A percentile compares a stretch with the other conserved stretches of the same genome.
These are phyloP conservation scores for Solanum boliviense DNA, from an alignment of 257 asterid species.

Conservation along the genomic window DNA sequence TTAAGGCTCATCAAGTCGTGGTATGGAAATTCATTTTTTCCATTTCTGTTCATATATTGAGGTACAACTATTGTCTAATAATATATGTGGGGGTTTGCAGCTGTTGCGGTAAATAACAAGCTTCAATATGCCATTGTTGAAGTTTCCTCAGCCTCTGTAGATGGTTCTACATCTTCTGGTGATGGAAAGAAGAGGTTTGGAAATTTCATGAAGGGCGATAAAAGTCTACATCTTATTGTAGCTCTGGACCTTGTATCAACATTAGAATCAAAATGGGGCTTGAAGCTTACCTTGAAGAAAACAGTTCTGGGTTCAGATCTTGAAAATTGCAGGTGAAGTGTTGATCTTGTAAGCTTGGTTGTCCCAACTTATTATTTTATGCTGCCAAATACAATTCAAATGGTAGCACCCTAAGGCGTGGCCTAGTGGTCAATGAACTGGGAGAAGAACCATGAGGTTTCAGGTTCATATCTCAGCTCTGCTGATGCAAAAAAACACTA, in stretches of 20 bases:
- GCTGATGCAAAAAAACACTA: neutral
- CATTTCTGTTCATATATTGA: neutral
- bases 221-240: conserved; percentile 48
- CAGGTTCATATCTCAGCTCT: neutral
- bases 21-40: neutral
- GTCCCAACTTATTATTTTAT: neutral
- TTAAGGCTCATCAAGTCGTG: neutral
- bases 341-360: neutral
- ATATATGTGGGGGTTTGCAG: conserved; percentile 23
- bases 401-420: neutral
- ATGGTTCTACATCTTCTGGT: conserved; percentile 26
- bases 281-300: conserved; percentile 61
- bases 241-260: conserved; percentile 78
- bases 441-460: neutral
- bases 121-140: conserved; percentile 88
- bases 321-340: conserved; percentile 68
- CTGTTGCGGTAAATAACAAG: conserved; percentile 87
- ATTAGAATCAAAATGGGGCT: conserved; percentile 84
- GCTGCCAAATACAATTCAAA: neutral
- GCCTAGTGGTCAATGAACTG: neutral
- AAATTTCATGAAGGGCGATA: conserved; percentile 42
- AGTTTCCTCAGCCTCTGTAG: conserved; percentile 41
- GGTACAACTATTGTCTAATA: neutral
- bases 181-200: conserved; percentile 60
- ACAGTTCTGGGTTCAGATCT: conserved; percentile 70